Evolutionary conservation across 345 rosid species (phyloP).

Genomic region (Citrus sp.): DNA sequence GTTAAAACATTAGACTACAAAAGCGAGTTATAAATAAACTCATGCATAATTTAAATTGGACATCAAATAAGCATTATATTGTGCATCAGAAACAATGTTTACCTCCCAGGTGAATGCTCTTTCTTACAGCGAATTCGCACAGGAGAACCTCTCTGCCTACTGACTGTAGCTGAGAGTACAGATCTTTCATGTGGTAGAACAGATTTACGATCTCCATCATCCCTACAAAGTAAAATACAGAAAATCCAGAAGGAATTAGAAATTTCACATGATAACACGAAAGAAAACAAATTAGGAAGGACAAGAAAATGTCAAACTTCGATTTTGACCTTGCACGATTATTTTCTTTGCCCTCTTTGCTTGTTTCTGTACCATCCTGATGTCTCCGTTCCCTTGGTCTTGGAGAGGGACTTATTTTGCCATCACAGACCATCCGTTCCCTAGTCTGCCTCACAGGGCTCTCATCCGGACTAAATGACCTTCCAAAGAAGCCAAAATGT

Average conservation of each 20-base stretch:
- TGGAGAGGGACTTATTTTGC: conserved; percentile 27
- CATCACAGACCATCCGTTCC: conserved; percentile 17
- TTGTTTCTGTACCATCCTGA: conserved; percentile 26
- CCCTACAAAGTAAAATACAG: conserved; percentile 25
- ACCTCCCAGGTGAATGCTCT: conserved; percentile 43
- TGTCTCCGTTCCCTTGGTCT: conserved; percentile 30
- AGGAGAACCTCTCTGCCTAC: conserved; percentile 35
- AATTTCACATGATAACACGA: conserved; percentile 2
- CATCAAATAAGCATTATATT: conserved; percentile 7
- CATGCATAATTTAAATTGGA: background rate
- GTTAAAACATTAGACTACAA: conserved; percentile 13
- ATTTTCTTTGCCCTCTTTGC: conserved; percentile 28
- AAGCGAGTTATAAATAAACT: background rate
- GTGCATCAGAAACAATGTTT: conserved; percentile 4
- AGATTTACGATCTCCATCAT: conserved; percentile 29
- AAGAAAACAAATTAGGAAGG: background rate
- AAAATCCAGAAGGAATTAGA: background rate
- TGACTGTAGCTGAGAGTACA: conserved; percentile 26
- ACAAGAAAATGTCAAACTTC: background rate
- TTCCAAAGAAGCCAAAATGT: conserved; percentile 6
- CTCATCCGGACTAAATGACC: conserved; percentile 22
- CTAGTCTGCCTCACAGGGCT: conserved; percentile 23
- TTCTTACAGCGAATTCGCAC: conserved; percentile 22
- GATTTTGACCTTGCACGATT: conserved; percentile 29
- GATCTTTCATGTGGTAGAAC: conserved; percentile 30